Evolutionary conservation across 2,329 filamentous ascomycete species (phyloP), one percentile per base, ranked within the genome.

Genomic region (Penicillium sp.): DNA sequence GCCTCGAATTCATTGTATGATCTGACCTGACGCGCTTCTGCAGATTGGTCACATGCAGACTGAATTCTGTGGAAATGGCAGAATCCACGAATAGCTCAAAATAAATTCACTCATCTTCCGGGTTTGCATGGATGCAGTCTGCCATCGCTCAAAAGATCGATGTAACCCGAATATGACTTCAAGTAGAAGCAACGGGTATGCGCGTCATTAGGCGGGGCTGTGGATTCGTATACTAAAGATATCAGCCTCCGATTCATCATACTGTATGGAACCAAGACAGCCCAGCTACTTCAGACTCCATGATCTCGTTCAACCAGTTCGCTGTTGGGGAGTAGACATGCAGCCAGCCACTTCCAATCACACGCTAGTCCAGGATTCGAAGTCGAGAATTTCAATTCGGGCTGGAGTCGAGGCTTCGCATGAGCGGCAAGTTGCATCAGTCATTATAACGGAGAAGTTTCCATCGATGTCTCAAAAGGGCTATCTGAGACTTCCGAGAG

Each of bases 281-380:
- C 36, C 13, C 25, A 44, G 27, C 13, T 49, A 6, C 19, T 21
- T n/a, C 21, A 35, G 45, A 19, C 39, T 25, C 27, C 27, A 21
- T 48, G 52, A 21, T 17, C 21, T 42, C 36, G 47, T 50, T 43
- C 21, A 31, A 51, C 29, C 27, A 9, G 48, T 43, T 56, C 53
- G 25, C 31, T 56, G 31, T 31, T 51, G 17, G 23, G 49, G 13
- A 42, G 53, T 35, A 45, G 35, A 12, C 36, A 64, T 73, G 70
- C 70, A 73, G 61, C 66, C 61, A 66, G 49, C 66, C 70, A 66
- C 56, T 29, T 53, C 60, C 31, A 60, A 73, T 71, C 70, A 71
- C 69, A 61, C 67, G 62, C 64, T 64, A 61, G 49, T 38, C 58
- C 60, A 48, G 60, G 49, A 68, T 48, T 25, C 31, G 15, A 25